Percentiles rank a stretch among this genome's conserved stretches.
Evolutionary conservation across 192 early-diverging fungal genomes (phyloP).

Genomic region (Haplosporangium gracile): DNA sequence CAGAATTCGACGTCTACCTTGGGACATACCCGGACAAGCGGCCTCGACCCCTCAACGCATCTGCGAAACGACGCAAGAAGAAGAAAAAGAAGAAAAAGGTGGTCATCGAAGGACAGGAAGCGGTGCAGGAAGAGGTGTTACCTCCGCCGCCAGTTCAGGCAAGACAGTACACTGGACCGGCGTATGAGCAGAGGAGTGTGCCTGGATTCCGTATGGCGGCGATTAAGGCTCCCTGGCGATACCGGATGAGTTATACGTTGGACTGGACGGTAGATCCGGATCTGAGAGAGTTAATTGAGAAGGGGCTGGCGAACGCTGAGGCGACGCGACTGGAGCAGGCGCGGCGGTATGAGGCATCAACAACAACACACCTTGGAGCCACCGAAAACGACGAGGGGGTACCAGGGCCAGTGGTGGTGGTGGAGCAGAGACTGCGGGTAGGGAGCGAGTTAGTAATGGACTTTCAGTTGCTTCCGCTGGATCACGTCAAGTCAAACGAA

Average conservation of each 20-base stretch:
- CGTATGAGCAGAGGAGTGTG: conserved; percentile 20
- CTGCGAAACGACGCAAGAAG: neutral
- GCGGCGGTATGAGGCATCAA: neutral
- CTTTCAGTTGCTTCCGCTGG: conserved; percentile 31
- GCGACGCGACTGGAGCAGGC: neutral
- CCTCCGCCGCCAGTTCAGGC: neutral
- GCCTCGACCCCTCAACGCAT: neutral
- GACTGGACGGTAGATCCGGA: conserved; percentile 13
- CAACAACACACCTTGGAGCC: neutral
- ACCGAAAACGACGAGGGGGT: neutral
- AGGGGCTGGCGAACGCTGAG: neutral
- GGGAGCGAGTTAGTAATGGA: conserved; percentile 19
- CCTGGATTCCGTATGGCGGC: conserved; percentile 4
- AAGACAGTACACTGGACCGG: neutral
- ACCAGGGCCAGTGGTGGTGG: neutral
- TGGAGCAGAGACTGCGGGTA: neutral
- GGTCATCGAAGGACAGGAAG: neutral
- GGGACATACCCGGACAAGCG: neutral
- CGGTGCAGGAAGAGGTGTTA: neutral
- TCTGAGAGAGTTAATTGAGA: neutral
- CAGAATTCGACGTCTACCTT: neutral
- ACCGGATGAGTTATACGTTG: conserved; percentile 24
- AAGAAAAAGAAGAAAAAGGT: conserved; percentile 39
- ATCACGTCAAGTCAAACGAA: conserved; percentile 22
- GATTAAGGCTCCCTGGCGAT: conserved; percentile 27